Evolutionary conservation across 495 filamentous ascomycete genomes (phyloP).

Genomic region (Chaetomidium leptoderma): DNA sequence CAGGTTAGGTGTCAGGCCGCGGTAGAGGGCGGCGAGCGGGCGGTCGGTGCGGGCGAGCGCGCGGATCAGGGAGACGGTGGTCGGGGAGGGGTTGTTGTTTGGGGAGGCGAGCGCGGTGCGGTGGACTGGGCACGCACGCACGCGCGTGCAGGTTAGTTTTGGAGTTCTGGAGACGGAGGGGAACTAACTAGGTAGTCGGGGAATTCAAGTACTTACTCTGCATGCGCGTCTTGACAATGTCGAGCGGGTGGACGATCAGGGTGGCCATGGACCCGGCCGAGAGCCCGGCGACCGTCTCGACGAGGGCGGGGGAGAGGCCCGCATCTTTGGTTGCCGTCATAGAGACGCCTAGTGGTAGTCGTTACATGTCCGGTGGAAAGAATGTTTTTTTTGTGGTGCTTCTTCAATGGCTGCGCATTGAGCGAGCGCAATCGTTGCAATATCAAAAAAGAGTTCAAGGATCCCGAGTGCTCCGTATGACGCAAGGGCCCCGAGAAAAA

Average conservation of each 20-base stretch:
- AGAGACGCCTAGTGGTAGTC: conserved; percentile 19
- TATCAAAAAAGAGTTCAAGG: conserved; percentile 4
- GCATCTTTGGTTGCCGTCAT: conserved; percentile 44
- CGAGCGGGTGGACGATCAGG: conserved; percentile 77
- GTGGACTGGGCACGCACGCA: conserved; percentile 37
- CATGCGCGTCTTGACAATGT: conserved; percentile 92
- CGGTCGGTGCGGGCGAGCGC: conserved; percentile 38
- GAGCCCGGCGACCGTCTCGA: conserved; percentile 89
- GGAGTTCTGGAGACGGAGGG: too few relatives aligned
- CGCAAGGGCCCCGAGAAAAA: conserved; percentile 18
- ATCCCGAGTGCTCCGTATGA: too few relatives aligned
- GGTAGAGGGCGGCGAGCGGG: conserved; percentile 67
- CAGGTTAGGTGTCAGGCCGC: conserved; percentile 84
- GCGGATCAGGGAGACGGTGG: conserved; percentile 45
- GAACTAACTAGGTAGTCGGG: too few relatives aligned
- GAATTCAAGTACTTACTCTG: conserved; percentile 71
- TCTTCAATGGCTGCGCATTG: not conserved
- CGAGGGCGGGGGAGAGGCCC: conserved; percentile 65
- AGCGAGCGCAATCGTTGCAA: conserved; percentile 1
- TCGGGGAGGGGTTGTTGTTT: conserved; percentile 30
- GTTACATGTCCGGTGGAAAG: conserved; percentile 22
- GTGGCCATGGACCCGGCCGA: conserved; percentile 82
- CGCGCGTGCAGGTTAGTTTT: not conserved
- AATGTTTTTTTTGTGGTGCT: not conserved
- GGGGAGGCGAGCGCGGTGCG: conserved; percentile 33